Evolutionary conservation across 495 filamentous ascomycete species (phyloP).

Genomic region (Penicillium desertorum): DNA sequence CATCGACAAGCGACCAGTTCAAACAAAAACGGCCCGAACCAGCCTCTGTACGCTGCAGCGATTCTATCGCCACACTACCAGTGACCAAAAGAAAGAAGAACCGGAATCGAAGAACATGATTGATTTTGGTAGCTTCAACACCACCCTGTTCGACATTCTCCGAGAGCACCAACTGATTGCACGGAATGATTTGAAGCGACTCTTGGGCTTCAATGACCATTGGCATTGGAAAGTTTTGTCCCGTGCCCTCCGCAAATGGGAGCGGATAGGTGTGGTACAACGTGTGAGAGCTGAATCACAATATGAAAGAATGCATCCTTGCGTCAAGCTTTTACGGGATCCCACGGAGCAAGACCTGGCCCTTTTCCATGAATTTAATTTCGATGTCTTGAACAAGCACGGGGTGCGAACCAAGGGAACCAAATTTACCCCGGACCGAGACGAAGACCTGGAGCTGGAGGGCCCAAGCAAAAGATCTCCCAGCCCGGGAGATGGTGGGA

Average conservation of each 20-base stretch:
- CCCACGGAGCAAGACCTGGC: conserved; percentile 64
- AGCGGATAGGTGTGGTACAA: conserved; percentile 64
- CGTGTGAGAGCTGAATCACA: conserved; percentile 63
- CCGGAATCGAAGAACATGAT: conserved; percentile 26
- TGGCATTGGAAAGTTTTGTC: conserved; percentile 68
- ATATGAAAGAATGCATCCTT: conserved; percentile 49
- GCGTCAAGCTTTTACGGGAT: conserved; percentile 73
- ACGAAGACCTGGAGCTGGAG: conserved; percentile 42
- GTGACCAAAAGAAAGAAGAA: conserved; percentile 12
- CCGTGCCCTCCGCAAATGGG: conserved; percentile 66
- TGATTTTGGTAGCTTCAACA: conserved; percentile 46
- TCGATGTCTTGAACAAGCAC: conserved; percentile 29
- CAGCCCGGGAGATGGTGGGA: conserved; percentile 23
- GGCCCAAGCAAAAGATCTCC: conserved; percentile 15
- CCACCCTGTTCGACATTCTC: conserved; percentile 49
- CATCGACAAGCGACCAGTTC: conserved; percentile 73
- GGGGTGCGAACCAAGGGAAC: conserved; percentile 27
- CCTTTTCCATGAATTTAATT: conserved; percentile 49
- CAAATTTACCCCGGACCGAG: neutral
- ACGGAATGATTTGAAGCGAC: conserved; percentile 60
- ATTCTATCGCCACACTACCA: conserved; percentile 43
- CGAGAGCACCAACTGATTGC: conserved; percentile 48
- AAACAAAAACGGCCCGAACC: conserved; percentile 63
- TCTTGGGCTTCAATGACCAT: conserved; percentile 56
- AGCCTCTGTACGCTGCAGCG: conserved; percentile 64